These are phyloP conservation scores for Salinomyces thailandicus DNA, from an alignment of 2,329 filamentous ascomycete species.

Conservation along the genomic window DNA sequence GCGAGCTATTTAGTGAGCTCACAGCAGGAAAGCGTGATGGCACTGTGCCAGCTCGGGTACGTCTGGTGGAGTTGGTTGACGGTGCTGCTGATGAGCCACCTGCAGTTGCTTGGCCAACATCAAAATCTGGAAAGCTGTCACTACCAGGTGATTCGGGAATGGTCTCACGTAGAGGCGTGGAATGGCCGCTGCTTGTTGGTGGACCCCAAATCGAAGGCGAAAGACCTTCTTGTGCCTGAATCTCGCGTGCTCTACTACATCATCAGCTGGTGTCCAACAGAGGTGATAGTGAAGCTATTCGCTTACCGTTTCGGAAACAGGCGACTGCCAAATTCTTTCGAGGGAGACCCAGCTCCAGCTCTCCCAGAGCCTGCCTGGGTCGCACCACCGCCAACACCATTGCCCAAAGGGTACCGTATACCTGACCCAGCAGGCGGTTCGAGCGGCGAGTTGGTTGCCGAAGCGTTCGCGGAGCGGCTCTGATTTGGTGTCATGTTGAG, in stretches of 20 bases:
- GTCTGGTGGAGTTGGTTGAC: conserved; percentile 38
- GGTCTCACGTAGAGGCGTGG: conserved; percentile 89
- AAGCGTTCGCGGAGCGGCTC: conserved; percentile 67
- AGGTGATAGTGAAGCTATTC: not conserved
- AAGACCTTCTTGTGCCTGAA: conserved; percentile 90
- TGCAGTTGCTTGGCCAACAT: conserved; percentile 27
- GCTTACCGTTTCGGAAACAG: conserved; percentile 86
- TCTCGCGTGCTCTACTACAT: conserved; percentile 73
- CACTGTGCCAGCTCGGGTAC: conserved; percentile 87
- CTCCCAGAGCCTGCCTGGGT: conserved; percentile 48
- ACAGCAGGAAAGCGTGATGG: conserved; percentile 85
- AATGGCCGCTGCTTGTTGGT: conserved; percentile 89
- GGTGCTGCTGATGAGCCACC: conserved; percentile 15
- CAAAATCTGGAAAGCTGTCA: conserved; percentile 88
- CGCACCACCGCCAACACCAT: conserved; percentile 45
- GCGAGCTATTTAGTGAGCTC: conserved; percentile 50
- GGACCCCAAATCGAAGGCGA: conserved; percentile 73
- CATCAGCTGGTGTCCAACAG: conserved; percentile 6
- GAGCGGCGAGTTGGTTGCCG: conserved; percentile 67
- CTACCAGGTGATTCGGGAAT: conserved; percentile 90
- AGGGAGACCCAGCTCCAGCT: conserved; percentile 90
- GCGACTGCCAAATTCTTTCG: conserved; percentile 74
- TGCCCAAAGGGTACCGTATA: conserved; percentile 62
- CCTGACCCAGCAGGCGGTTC: conserved; percentile 56
- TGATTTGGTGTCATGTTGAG: conserved; percentile 47